Evolutionary conservation across 345 rosid species (phyloP), one percentile per base, ranked within the genome.

Genomic region (Odontarrhena argentea): DNA sequence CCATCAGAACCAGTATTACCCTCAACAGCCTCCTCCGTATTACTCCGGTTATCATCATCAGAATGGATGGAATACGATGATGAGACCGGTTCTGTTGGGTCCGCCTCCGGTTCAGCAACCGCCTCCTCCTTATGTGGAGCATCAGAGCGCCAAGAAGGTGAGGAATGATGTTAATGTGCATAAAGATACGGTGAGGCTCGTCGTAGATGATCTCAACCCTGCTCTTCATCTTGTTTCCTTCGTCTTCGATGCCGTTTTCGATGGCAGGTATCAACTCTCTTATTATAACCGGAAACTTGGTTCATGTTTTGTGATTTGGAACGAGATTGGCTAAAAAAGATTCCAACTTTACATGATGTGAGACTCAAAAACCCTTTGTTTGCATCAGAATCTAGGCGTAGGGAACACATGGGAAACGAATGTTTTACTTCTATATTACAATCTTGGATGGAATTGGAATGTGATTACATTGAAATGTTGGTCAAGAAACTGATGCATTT

Each of bases 121-220:
- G 18, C 83, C 89, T 14, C 82, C 81, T n/a, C 81, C 86, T n/a
- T 86, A 80, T 14, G 88, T 87, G 36, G 96, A 92, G 63, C 91
- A 92, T 73, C 92, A 82, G 79, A 87, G 62, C 38, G 91, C 97
- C 0, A 90, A 87, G 90, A 93, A 90, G 79, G 90, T 93, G 48
- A 86, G 86, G 76, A 93, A 87, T 65, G 92, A 85, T 62, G 97
- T 93, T 47, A 92, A 92, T 76, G 93, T 93, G 56, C 92, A 85
- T 43, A 93, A 90, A 75, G 92, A 82, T 63, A 87, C 97, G 12
- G 78, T 90, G 77, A 76, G 67, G 81, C 69, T 93, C 15, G 85
- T 60, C 68, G 70, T 78, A 35, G 98, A 93, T 60, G 85, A 82
- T 75, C 69, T 67, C 14, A 82, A 84, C 75, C 96, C 97, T 51